Base-by-base conservation (phyloP, 116 monocot species). In the Phalaenopsis hybrid region DNA sequence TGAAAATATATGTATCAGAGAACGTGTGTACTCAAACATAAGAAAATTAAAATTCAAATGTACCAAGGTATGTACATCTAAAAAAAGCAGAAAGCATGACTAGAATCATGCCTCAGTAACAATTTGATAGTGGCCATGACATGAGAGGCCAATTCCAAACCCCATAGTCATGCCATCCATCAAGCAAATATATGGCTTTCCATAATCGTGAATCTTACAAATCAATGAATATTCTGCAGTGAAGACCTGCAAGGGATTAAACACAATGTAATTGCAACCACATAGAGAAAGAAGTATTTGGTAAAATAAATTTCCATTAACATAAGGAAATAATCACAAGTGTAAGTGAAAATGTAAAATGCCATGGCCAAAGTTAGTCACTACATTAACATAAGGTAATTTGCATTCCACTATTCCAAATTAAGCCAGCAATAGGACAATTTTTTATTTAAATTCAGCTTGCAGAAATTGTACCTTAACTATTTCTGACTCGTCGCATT, bases 161-260 rank as follows among this genome's bases (percentile, higher is more conserved):
- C 97, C 97, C 94, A 97, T 97, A 16, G 97, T 97, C 57, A 97
- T 94, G 75, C 97, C 97, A 89, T 94, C 97, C 97, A 93, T 97
- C 65, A 97, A 86, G 88, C 90, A 90, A 63, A 97, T 92, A 83
- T 89, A 94, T 65, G 97, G 97, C 41, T 93, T 97, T 76, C 82
- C 81, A 82, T 90, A 97, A 17, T 85, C 90, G 77, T 72, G 86
- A 72, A 96, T 96, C 76, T 92, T 96, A 58, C 96, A 96, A 84
- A 96, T 88, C 49, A 96, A 81, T 77, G 90, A 90, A 86, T 96
- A 96, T 81, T 96, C 96, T 67, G 96, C 93, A 82, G 88, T 55
- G 81, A 93, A 96, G 11, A 93, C 93, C 96, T 96, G 84, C 44
- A 83, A 82, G 49, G 41, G 16, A 81, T 74, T 52, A 46, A 44